Base-by-base conservation (phyloP, 2,329 filamentous ascomycete species). In the Exophiala aquamarina region DNA sequence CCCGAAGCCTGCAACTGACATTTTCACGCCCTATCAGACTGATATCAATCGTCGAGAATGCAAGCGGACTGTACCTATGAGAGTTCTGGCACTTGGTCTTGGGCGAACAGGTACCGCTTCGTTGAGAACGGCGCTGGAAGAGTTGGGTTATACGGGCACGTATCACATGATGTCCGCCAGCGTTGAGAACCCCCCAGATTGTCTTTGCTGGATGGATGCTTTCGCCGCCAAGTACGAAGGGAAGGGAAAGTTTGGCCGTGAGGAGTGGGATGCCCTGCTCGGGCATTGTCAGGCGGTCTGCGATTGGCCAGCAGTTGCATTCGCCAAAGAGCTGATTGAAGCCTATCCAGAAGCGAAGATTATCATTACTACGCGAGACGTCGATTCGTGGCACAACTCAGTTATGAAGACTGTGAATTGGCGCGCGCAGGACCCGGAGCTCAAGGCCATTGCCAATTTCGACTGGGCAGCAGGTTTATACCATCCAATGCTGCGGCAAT, bases 261-360 rank as follows among this genome's bases (percentile, higher is more conserved):
- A 81, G 61, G 81, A 87, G 65, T 87, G 82, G 81, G 82, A 87
- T 64, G 76, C 83, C 65, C 74, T 87, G 9, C 71, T 87, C 49
- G 81, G 82, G 41, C 76, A 83, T 64, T 81, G 80, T 62, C 80
- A 73, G 59, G 66, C 82, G 34, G 81, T 87, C 14, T 84, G 81
- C 65, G 84, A 87, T 71, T 84, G 79, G 78, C 83, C 83, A 7
- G 78, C 81, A 18, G 78, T 82, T 35, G 79, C 80, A 34, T 88
- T 88, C 59, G 80, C 81, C 43, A 77, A 82, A 64, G 84, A 87
- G 64, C 73, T 88, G 51, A 83, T 87, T 53, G 79, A 83, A 60
- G 81, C 82, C 13, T 88, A 87, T 62, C 84, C 84, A 1, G 81
- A 87, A 45, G 84, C 84, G 48, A 87, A 87, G 66, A 79, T 87